Evolutionary conservation across 768 basidiomycete genomes (phyloP), one percentile per base, ranked within the genome.

Genomic region (Auricularia sp.): DNA sequence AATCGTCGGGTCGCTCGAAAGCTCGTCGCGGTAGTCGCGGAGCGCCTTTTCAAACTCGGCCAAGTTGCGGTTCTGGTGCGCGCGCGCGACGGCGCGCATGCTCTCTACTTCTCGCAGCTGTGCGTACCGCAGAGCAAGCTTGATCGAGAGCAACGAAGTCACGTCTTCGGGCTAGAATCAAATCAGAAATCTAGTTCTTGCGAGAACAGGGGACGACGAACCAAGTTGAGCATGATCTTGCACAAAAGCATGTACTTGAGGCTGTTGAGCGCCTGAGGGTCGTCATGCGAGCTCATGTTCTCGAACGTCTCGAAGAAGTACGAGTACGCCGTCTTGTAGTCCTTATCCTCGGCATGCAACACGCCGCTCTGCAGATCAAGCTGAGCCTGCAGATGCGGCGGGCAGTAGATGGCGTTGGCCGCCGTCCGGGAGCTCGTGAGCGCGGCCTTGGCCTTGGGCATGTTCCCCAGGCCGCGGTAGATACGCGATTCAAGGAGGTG

Each of bases 281-380:
- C 88, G 21, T 89, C 94, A 65, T 93, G 89, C 1, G 85, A 74
- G 51, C 85, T 85, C 68, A 94, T 79, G 62, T 87, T 94, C 76
- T 99, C 97, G 68, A 98, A 98, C 2, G 94, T 88, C 76, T 98
- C 96, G 70, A 92, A 94, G 77, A 98, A 98, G 78, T 98, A 99
- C 0, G 92, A 94, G 75, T 97, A 97, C 24, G 87, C 96, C 0
- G 96, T 99, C 65, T 85, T 95, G 75, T 97, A 98, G 76, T 98
- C 96, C 73, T 95, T 96, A 71, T 99, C 96, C 70, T 99, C 95
- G 0, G 96, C 94, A 70, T 97, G 93, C 10, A 98, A 82, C 54
- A 96, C 81, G 3, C 96, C 89, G 54, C 82, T 82, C 71, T 89
- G 88, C 34, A 88, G 79, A 70, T 90, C 88, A 36, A 85, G 78